Percentiles rank a stretch among this genome's conserved stretches.
These are phyloP conservation scores for Hygrophoropsis aurantiaca DNA, from an alignment of 768 basidiomycete genomes.

Conservation along the genomic window DNA sequence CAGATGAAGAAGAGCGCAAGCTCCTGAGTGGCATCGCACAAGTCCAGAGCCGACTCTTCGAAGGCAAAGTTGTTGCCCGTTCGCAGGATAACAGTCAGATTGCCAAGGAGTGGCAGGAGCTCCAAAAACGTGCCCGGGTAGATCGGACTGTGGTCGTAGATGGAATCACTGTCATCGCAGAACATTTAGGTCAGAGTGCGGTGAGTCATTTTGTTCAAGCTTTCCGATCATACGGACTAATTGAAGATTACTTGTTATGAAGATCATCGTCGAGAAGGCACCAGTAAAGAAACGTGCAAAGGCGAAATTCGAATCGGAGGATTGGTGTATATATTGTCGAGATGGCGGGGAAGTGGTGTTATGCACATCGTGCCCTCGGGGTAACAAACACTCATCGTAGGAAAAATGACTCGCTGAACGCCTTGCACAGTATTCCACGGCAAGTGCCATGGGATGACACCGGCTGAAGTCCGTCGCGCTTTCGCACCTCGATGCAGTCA, in stretches of 20 bases:
- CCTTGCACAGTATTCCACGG: slow-evolving; percentile 49
- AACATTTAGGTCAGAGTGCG: slow-evolving; percentile 22
- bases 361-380: slow-evolving; percentile 54
- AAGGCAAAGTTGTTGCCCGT: slow-evolving; percentile 43
- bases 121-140: slow-evolving; percentile 44
- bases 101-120: slow-evolving; percentile 44
- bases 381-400: slow-evolving; percentile 28
- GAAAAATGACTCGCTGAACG: too few species aligned
- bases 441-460: slow-evolving; percentile 42
- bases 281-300: slow-evolving; percentile 30
- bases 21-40: slow-evolving; percentile 57
- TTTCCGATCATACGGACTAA: slow-evolving; percentile 7
- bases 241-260: slow-evolving; percentile 18
- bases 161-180: slow-evolving; percentile 34
- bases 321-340: slow-evolving; percentile 58
- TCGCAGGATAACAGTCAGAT: slow-evolving; percentile 40
- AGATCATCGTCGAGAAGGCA: slow-evolving; percentile 13
- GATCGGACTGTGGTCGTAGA: slow-evolving; percentile 40
- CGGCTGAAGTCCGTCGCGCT: slow-evolving; percentile 25
- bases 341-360: slow-evolving; percentile 56
- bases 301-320: slow-evolving; percentile 48
- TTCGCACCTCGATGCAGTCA: slow-evolving; percentile 43
- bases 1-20: slow-evolving; percentile 53
- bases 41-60: slow-evolving; percentile 58
- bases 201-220: slow-evolving; percentile 19